Percentiles rank a stretch among this genome's conserved stretches.
phyloP scores from a whole-genome alignment of 176 grass and related monocot species.

The Oryza meyeriana region DNA sequence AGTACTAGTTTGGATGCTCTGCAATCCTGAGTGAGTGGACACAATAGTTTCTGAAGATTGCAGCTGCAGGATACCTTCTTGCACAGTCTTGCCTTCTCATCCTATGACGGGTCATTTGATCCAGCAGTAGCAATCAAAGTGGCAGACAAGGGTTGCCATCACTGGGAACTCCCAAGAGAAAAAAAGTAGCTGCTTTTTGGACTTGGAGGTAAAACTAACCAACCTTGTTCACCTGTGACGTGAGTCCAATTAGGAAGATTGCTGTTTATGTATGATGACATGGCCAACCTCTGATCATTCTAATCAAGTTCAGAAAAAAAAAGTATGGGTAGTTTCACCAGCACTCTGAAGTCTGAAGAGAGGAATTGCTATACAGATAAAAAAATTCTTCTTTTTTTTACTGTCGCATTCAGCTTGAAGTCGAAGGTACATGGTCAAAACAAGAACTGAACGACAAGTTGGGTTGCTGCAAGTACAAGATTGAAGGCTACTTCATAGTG shows the following conservation, averaged over 20 bases:
- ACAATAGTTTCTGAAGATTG: slow-evolving; percentile 11
- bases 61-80: neutral
- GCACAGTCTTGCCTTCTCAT: slow-evolving; percentile 20
- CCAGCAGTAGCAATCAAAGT: slow-evolving; percentile 29
- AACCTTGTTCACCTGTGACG: slow-evolving; percentile 26
- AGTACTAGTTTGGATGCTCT: neutral
- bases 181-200: slow-evolving; percentile 38
- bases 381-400: neutral
- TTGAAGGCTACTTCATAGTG: neutral
- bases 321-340: neutral
- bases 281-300: slow-evolving; percentile 4
- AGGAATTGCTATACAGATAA: neutral
- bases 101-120: slow-evolving; percentile 22
- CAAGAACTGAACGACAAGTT: slow-evolving; percentile 27
- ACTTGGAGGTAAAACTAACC: slow-evolving; percentile 40
- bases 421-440: slow-evolving; percentile 3
- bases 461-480: slow-evolving; percentile 13
- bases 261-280: slow-evolving; percentile 43
- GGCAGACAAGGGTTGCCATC: slow-evolving; percentile 48
- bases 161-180: slow-evolving; percentile 28
- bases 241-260: slow-evolving; percentile 20
- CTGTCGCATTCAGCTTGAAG: slow-evolving; percentile 26
- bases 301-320: neutral
- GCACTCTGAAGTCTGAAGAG: neutral
- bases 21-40: slow-evolving; percentile 12